Evolutionary conservation across 2,329 filamentous ascomycete species (phyloP).

Genomic region (Botrytis aclada): DNA sequence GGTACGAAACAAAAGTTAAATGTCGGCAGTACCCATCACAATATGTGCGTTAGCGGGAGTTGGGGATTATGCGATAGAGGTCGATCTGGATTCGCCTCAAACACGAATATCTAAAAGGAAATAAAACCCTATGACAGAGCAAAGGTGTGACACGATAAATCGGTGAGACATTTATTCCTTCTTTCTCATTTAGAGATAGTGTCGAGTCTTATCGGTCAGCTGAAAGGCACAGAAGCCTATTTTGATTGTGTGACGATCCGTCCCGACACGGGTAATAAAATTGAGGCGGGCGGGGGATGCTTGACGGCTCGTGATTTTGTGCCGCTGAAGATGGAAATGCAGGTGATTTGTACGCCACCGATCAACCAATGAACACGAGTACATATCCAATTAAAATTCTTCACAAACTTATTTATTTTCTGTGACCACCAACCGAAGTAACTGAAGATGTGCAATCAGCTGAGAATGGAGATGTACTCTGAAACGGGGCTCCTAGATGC

Average conservation of each 20-base stretch:
- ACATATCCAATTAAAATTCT: not conserved
- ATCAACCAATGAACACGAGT: not conserved
- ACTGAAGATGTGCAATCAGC: not conserved
- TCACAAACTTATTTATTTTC: not conserved
- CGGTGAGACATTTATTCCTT: not conserved
- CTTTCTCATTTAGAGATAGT: not conserved
- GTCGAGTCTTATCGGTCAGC: not conserved
- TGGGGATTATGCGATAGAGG: not conserved
- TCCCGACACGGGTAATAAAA: not conserved
- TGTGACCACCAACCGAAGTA: not conserved
- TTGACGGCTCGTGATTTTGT: not conserved
- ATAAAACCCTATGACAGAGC: not conserved
- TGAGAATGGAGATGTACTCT: not conserved
- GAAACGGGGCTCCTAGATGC: not conserved
- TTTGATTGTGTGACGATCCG: not conserved
- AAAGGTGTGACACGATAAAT: not conserved
- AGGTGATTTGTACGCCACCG: not conserved
- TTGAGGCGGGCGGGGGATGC: not conserved
- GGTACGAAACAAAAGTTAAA: not conserved
- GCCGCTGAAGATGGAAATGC: not conserved
- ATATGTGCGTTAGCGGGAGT: not conserved
- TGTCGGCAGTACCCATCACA: not conserved
- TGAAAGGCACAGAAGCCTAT: not conserved
- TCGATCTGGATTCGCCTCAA: slow-evolving; percentile 4
- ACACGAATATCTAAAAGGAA: not conserved